Evolutionary conservation across 164 flowering plant species (phyloP), one percentile per base, ranked within the genome.

Genomic region (Echeveria elegans): DNA sequence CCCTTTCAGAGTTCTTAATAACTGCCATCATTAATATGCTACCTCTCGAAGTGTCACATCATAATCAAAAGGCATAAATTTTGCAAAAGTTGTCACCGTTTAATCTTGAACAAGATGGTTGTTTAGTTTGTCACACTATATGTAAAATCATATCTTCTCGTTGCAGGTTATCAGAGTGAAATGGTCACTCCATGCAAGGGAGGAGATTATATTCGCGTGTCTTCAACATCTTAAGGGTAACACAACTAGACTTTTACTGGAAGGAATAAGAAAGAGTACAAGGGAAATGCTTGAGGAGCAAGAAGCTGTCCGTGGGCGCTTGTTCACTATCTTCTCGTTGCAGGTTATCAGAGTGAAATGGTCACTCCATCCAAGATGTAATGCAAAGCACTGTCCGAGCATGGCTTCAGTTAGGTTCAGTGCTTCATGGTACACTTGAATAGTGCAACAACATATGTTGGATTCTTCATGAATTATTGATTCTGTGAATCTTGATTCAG

Each of bases 101-200:
- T 1, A 3, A 43, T 43, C 47, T 43, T 43, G 47, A 43, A 11
- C 15, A 19, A 14, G 47, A 43, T 16, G 16, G 18, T 15, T 43
- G 0, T 43, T 43, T 15, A 16, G 18, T 43, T 43, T n/a, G n/a
- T n/a, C 47, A 43, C 15, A 43, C 47, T 18, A 43, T 18, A n/a
- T n/a, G 5, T 12, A 15, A 40, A 50, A 8, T 1, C 6, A 9
- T 7, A 6, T 52, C 28, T 21, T 14, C 21, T 62, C 67, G 16
- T 24, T 64, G 47, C 78, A 88, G 97, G 98, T 90, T 45, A 91
- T 91, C 66, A 79, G 99, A 75, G 97, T 94, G 59, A 90, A 94
- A 72, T 94, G 98, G 98, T 90, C 97, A 2, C 84, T 94, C 11
- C 98, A 93, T 79, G 98, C 98, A 19, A 93, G 98, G 67, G 98